phyloP scores from a whole-genome alignment of 306 rosid species.

The Vigna trinervia region DNA sequence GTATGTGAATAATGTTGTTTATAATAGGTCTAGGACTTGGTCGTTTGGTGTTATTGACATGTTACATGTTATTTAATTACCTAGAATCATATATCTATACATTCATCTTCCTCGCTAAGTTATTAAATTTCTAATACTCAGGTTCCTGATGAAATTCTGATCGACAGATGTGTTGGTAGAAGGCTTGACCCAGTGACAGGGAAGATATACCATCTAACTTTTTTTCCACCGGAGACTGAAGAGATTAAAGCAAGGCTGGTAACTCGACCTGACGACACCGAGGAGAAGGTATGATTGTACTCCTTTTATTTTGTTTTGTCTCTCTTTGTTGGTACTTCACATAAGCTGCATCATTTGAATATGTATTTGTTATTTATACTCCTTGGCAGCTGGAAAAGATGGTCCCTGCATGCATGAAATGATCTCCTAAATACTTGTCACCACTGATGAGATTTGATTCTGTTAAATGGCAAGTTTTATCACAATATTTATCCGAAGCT shows the following conservation, averaged over 20 bases:
- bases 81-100: slow-evolving; percentile 19
- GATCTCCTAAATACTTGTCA: slow-evolving; percentile 14
- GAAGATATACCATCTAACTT: slow-evolving; percentile 80
- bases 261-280: slow-evolving; percentile 83
- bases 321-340: slow-evolving; percentile 21
- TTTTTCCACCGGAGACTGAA: slow-evolving; percentile 76
- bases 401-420: slow-evolving; percentile 1
- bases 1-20: background rate
- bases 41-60: slow-evolving; percentile 20
- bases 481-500: slow-evolving; percentile 3
- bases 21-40: background rate
- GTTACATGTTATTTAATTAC: background rate
- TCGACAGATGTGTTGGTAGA: slow-evolving; percentile 97
- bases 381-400: slow-evolving; percentile 6
- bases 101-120: slow-evolving; percentile 43
- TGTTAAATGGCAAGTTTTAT: slow-evolving; percentile 20
- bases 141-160: slow-evolving; percentile 99
- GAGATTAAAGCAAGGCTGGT: slow-evolving; percentile 78
- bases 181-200: slow-evolving; percentile 87
- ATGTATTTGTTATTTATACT: background rate
- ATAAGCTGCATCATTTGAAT: slow-evolving; percentile 12
- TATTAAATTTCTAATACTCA: slow-evolving; percentile 64
- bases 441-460: background rate
- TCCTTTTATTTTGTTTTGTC: background rate
- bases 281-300: slow-evolving; percentile 68